These are phyloP conservation scores for Pleurostoma richardsiae DNA, from an alignment of 2,329 filamentous ascomycete species.

Conservation along the genomic window DNA sequence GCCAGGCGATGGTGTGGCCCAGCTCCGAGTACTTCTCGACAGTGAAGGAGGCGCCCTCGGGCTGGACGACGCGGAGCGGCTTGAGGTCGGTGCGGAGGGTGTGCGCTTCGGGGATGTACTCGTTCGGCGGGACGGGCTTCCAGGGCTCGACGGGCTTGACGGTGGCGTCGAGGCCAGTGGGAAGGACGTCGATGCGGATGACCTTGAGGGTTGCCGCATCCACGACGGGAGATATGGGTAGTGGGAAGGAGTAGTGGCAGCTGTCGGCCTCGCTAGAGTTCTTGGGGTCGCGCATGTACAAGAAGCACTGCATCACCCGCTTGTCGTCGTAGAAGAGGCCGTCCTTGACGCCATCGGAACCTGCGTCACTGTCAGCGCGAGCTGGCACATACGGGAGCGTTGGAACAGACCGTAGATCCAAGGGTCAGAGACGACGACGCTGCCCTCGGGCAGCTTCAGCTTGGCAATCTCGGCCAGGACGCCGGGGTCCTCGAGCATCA, in stretches of 20 bases:
- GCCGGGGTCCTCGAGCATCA: slow-evolving; percentile 46
- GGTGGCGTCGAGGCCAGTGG: slow-evolving; percentile 59
- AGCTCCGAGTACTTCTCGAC: slow-evolving; percentile 18
- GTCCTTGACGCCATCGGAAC: slow-evolving; percentile 45
- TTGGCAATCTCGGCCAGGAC: slow-evolving; percentile 59
- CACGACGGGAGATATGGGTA: slow-evolving; percentile 64
- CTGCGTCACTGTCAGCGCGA: slow-evolving; percentile 17
- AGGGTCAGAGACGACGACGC: slow-evolving; percentile 54
- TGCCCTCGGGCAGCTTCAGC: slow-evolving; percentile 54
- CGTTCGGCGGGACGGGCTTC: slow-evolving; percentile 50
- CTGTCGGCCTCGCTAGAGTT: slow-evolving; percentile 57
- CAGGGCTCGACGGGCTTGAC: slow-evolving; percentile 50
- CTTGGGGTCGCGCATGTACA: slow-evolving; percentile 60
- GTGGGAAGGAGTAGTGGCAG: slow-evolving; percentile 64
- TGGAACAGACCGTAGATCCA: slow-evolving; percentile 54
- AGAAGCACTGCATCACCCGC: slow-evolving; percentile 57
- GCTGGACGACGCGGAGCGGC: slow-evolving; percentile 57
- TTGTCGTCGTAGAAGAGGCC: slow-evolving; percentile 34
- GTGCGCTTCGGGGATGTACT: slow-evolving; percentile 62
- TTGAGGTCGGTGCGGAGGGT: slow-evolving; percentile 55
- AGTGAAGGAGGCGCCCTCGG: slow-evolving; percentile 56
- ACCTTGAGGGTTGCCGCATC: slow-evolving; percentile 58
- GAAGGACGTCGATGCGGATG: slow-evolving; percentile 63
- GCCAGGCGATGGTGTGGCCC: slow-evolving; percentile 21
- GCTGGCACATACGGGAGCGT: neutral